Base-by-base conservation (phyloP, 139 green algal species). In the Protoeuglena noctilucae region DNA sequence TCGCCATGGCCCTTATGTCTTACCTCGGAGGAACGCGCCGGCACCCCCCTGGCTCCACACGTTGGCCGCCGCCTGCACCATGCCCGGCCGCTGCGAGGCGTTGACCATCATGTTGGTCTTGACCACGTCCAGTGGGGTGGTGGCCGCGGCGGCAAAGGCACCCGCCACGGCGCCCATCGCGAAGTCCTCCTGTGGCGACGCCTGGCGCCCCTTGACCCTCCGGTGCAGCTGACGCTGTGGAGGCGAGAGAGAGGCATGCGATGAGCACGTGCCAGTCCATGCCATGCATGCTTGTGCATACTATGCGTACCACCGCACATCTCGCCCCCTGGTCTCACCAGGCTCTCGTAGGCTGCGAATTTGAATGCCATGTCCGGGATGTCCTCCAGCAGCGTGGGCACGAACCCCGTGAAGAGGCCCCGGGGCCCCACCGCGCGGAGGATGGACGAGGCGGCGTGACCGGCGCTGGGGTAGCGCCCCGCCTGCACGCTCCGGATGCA, bases 51-150 rank as follows among this genome's bases (percentile, higher is more conserved):
- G 51, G 46, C 31, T 47, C 41, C 48, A 30, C 40, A 56, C 52
- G 41, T n/a, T n/a, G 48, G n/a, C n/a, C 2, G 62, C 73, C 14
- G 73, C 70, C 25, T 51, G 48, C 22, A 65, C 25, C 28, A 88
- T 79, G 17, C 69, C 71, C 2, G 83, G 83, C 19, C 73, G 60
- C 17, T 26, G 30, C 1, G 76, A 70, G 2, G 83, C 83, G 2
- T 70, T 65, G 64, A 73, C 84, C 80, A 93, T 93, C 81, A 95
- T 87, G 48, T 79, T 74, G 4, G 86, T 95, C 69, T 95, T 95
- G 50, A 95, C 74, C 1, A 95, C 86, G 45, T 95, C 86, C 56
- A 95, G 67, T 0, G 86, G 86, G 0, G 78, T 93, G 5, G 83
- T 95, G 12, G 78, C 68, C 0, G 78, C 83, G 4, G 78, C 79